phyloP scores from a whole-genome alignment of 2,329 filamentous ascomycete species.

The Sclerotinia minor region DNA sequence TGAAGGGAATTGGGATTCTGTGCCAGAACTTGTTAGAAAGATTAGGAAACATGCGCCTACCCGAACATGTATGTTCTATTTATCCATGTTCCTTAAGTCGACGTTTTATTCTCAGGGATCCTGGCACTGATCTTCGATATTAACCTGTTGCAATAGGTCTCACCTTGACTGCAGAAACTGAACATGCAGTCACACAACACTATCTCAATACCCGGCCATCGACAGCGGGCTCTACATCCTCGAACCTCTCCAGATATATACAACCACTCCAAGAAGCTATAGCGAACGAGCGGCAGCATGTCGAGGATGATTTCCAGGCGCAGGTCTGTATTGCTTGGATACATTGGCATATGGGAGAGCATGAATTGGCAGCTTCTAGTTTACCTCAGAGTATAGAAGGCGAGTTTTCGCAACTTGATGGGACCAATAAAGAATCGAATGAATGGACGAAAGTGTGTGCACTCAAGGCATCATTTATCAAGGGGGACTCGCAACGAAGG shows the following conservation, averaged over 20 bases:
- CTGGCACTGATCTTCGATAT: constrained; percentile 18
- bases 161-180: constrained; percentile 67
- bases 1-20: constrained; percentile 80
- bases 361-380: constrained; percentile 57
- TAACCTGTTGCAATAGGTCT: constrained; percentile 55
- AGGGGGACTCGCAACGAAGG: constrained; percentile 62
- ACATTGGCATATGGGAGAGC: constrained; percentile 75
- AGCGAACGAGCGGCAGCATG: constrained; percentile 54
- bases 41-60: constrained; percentile 90
- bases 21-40: constrained; percentile 89
- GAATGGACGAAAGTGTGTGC: constrained; percentile 83
- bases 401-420: constrained; percentile 54
- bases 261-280: constrained; percentile 54
- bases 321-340: constrained; percentile 83
- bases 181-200: constrained; percentile 62
- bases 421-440: constrained; percentile 53
- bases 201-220: constrained; percentile 40
- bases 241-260: constrained; percentile 36
- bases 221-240: constrained; percentile 34
- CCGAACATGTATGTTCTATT: constrained; percentile 67
- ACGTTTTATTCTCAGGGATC: not conserved
- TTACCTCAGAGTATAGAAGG: constrained; percentile 65
- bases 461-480: constrained; percentile 75
- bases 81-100: not conserved
- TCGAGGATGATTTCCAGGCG: constrained; percentile 71